Evolutionary conservation across 257 asterid species (phyloP).

Genomic region (Petrea volubilis): DNA sequence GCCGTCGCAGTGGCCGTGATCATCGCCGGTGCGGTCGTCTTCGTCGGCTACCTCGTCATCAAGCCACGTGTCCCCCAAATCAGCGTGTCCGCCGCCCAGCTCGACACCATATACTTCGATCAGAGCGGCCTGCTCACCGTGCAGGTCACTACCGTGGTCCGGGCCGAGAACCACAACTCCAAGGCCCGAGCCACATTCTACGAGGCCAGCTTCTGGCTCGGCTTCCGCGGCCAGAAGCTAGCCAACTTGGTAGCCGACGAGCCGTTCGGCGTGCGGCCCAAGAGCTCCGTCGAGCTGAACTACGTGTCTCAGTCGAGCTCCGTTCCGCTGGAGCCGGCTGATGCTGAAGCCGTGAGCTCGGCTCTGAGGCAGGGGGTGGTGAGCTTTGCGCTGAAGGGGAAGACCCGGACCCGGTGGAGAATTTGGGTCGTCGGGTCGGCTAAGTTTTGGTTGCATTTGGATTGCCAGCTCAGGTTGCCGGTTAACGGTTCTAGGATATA

Average conservation of each 20-base stretch:
- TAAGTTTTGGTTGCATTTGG: slow-evolving; percentile 49
- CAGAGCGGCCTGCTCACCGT: slow-evolving; percentile 37
- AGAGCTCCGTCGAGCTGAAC: slow-evolving; percentile 34
- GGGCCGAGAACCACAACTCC: slow-evolving; percentile 43
- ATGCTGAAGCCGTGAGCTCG: slow-evolving; percentile 30
- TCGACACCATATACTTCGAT: slow-evolving; percentile 44
- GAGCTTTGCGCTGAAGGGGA: slow-evolving; percentile 48
- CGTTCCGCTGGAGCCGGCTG: slow-evolving; percentile 43
- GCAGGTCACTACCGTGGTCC: slow-evolving; percentile 34
- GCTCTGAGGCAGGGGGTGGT: slow-evolving; percentile 25
- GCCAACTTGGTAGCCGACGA: slow-evolving; percentile 37
- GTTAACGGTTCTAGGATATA: slow-evolving; percentile 29
- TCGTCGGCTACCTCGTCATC: slow-evolving; percentile 49
- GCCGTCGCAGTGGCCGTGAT: slow-evolving; percentile 46
- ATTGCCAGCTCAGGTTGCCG: slow-evolving; percentile 48
- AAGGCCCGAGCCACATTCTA: slow-evolving; percentile 49
- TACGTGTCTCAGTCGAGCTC: slow-evolving; percentile 44
- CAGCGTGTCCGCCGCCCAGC: slow-evolving; percentile 43
- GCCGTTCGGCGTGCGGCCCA: slow-evolving; percentile 37
- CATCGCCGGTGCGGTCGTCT: slow-evolving; percentile 40
- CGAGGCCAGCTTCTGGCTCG: slow-evolving; percentile 36
- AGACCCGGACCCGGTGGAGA: slow-evolving; percentile 54
- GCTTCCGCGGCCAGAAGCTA: slow-evolving; percentile 39
- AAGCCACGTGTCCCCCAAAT: slow-evolving; percentile 53
- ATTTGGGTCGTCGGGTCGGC: slow-evolving; percentile 51